Conservation (phyloP, 257 asterid genomes). For the Rauvolfia tetraphylla region DNA sequence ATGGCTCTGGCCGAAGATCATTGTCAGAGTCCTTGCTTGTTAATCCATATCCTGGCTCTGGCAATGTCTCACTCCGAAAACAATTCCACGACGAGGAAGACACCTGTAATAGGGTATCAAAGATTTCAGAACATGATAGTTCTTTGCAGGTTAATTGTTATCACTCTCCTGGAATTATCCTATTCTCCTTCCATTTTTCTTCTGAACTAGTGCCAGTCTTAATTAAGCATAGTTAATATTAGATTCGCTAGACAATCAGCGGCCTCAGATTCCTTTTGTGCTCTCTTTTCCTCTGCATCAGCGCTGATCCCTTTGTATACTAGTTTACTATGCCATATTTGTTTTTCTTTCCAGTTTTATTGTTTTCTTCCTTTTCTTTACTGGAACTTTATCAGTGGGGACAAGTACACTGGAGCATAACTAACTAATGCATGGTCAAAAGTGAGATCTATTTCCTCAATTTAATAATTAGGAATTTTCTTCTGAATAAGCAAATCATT, state of each 20-base stretch:
- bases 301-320: neutral
- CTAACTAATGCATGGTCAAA: neutral
- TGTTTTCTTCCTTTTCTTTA: neutral
- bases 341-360: neutral
- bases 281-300: neutral
- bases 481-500: slow-evolving; percentile 15
- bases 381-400: neutral
- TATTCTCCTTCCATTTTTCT: neutral
- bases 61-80: slow-evolving; percentile 82
- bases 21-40: slow-evolving; percentile 76
- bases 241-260: neutral
- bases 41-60: slow-evolving; percentile 60
- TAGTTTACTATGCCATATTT: neutral
- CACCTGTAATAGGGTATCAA: slow-evolving; percentile 32
- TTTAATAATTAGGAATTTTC: neutral
- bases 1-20: slow-evolving; percentile 94
- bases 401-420: neutral
- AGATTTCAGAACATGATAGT: slow-evolving; percentile 51
- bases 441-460: neutral
- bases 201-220: neutral
- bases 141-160: slow-evolving; percentile 43
- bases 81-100: slow-evolving; percentile 76
- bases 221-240: neutral
- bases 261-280: neutral
- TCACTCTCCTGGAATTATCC: neutral